Evolutionary conservation across 306 rosid genomes (phyloP).

Genomic region (Begonia loranthoides): DNA sequence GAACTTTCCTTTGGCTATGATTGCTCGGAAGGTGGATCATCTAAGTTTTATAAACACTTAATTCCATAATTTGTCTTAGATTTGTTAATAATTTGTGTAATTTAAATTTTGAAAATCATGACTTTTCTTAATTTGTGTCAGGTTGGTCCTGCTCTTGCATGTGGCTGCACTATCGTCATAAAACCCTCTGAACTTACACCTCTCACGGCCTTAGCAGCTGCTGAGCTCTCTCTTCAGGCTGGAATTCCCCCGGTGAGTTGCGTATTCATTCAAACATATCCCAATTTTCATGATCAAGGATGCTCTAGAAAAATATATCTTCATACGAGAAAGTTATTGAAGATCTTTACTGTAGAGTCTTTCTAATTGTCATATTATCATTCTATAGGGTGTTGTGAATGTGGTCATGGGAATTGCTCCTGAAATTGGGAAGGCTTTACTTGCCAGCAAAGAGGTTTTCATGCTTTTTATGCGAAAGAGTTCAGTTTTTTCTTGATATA

Average conservation of each 20-base stretch:
- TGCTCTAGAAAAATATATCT: too few species aligned
- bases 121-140: slow-evolving; percentile 9
- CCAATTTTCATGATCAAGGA: too few species aligned
- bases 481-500: background rate
- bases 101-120: too few species aligned
- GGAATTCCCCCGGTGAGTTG: slow-evolving; percentile 81
- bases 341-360: too few species aligned
- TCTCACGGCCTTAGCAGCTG: slow-evolving; percentile 95
- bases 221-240: slow-evolving; percentile 89
- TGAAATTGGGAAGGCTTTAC: slow-evolving; percentile 70
- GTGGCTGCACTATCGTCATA: slow-evolving; percentile 91
- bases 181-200: slow-evolving; percentile 98
- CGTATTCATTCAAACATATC: background rate
- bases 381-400: slow-evolving; percentile 76
- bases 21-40: slow-evolving; percentile 68
- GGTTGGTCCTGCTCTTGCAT: slow-evolving; percentile 99
- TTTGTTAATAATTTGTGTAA: too few species aligned
- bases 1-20: slow-evolving; percentile 98
- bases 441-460: slow-evolving; percentile 77
- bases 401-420: slow-evolving; percentile 94
- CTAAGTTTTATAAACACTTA: slow-evolving; percentile 3
- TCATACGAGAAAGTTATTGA: too few species aligned
- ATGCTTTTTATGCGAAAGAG: background rate
- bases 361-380: background rate
- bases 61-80: too few species aligned